Evolutionary conservation across 1,139 yeast species (phyloP), one percentile per base, ranked within the genome.

Genomic region (Kluyveromyces marxianus): DNA sequence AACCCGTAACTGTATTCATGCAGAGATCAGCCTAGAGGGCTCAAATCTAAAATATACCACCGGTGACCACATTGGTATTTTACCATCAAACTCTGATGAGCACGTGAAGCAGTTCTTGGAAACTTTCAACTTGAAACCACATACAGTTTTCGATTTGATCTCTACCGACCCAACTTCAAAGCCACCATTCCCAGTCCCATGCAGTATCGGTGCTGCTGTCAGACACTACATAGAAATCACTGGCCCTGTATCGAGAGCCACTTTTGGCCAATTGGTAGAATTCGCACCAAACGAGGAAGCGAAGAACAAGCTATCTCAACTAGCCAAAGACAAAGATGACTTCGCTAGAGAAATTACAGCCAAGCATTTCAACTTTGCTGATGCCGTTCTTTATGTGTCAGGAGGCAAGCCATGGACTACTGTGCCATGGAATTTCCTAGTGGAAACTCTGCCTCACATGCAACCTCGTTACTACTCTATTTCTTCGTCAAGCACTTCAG

Each of bases 381-480:
- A 90, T 54, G 82, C 87, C 7, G 72, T 92, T 54, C 68, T 74
- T 46, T 53, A 66, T 34, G 65, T 90, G 47, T 85, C 96, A 26
- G 59, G 70, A 14, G 89, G 86, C 43, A 61, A 54, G 35, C 67
- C 79, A 31, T 90, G 97, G 97, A 54, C 65, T 25, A 64, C 69
- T 10, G 87, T 92, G 44, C 97, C 98, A 34, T 85, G 90, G 70
- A 82, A 81, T 48, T 87, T 89, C 61, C 69, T 92, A 44, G 73
- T 90, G 57, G 98, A 92, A 69, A 76, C 83, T 37, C 68, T 92
- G 50, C 79, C 89, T 45, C 88, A 81, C 58, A 71, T 92, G 58
- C 94, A 85, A 63, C 96, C 97, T 40, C 90, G 98, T 68, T 92
- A 89, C 69, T 92, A 92, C 68, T 92, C 98, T 25, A 92, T 92